Evolutionary conservation across 257 asterid genomes (phyloP), one percentile per base, ranked within the genome.

Genomic region (Eucommia ulmoides): DNA sequence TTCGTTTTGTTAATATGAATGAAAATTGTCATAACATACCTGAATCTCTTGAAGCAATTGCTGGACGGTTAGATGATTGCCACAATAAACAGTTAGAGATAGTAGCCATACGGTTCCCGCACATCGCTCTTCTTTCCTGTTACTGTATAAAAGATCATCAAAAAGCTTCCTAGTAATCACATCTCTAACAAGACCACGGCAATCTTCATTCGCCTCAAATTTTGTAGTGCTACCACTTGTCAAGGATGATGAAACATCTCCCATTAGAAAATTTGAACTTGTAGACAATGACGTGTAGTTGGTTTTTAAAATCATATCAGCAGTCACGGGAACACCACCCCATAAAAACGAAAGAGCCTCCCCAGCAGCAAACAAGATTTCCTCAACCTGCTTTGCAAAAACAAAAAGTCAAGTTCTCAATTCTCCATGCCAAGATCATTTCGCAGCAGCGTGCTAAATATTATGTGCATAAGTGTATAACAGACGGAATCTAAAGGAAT

Each of bases 31-130:
- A 59, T 65, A 53, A 63, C 68, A 69, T 61, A 91, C 98, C 94
- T 91, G 98, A 70, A 91, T 83, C 56, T 85, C 93, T 35, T 96
- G 96, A 78, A 91, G 98, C 81, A 91, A 69, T 56, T 80, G 53
- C 75, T 91, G 98, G 67, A 86, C 68, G 25, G 75, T 72, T 52
- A 66, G 60, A 69, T 91, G 88, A 47, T 70, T 88, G 59, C 98
- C 94, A 56, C 96, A 91, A 58, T 85, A 91, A 72, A 91, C 72
- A 50, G 91, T 77, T 38, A 91, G 86, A 57, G 96, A 91, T 54
- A 91, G 62, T 45, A 91, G 72, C 98, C 98, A 91, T 54, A 91
- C 98, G 59, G 98, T 80, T 64, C 98, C 98, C 71, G 98, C 83
- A 68, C 96, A 91, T 21, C 94, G 96, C 74, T 91, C 98, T 64